phyloP scores from a whole-genome alignment of 2,329 filamentous ascomycete species.

The Leptographium wingfieldii region DNA sequence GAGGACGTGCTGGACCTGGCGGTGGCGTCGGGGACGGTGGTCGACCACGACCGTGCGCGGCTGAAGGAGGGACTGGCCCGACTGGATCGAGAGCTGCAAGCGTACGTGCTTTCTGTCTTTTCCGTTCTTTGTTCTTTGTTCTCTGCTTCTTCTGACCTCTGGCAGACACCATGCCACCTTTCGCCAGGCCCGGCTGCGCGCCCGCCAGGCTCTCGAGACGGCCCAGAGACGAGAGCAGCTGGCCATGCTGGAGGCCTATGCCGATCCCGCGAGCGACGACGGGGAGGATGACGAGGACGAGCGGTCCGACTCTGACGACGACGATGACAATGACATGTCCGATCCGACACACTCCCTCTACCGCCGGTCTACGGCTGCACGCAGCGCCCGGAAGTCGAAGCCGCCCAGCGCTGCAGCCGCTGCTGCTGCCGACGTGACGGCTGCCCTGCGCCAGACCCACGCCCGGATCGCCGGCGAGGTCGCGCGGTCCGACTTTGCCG shows the following conservation, averaged over 20 bases:
- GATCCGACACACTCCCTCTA: conserved; percentile 10
- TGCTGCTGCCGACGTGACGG: conserved; percentile 69
- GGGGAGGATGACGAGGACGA: conserved; percentile 15
- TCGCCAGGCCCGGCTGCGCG: conserved; percentile 67
- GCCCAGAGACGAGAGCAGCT: conserved; percentile 68
- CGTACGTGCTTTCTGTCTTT: conserved; percentile 31
- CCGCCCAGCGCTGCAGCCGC: conserved; percentile 47
- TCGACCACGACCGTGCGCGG: conserved; percentile 44
- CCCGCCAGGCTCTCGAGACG: conserved; percentile 60
- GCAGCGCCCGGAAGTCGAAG: conserved; percentile 15
- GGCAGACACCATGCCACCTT: conserved; percentile 51
- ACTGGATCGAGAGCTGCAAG: conserved; percentile 57
- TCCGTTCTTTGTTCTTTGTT: not conserved
- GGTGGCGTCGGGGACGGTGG: not conserved
- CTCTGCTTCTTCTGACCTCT: not conserved
- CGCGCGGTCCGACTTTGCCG: conserved; percentile 74
- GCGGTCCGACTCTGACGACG: not conserved
- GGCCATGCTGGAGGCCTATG: conserved; percentile 55
- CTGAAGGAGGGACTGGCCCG: conserved; percentile 54
- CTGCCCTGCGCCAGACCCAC: conserved; percentile 73
- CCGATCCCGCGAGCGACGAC: conserved; percentile 9
- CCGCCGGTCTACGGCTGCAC: conserved; percentile 13
- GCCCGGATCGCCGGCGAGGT: conserved; percentile 77
- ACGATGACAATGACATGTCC: not conserved
- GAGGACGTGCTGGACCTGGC: conserved; percentile 66